These are phyloP conservation scores for Cytospora schulzeri DNA, from an alignment of 2,329 filamentous ascomycete genomes.

Conservation along the genomic window DNA sequence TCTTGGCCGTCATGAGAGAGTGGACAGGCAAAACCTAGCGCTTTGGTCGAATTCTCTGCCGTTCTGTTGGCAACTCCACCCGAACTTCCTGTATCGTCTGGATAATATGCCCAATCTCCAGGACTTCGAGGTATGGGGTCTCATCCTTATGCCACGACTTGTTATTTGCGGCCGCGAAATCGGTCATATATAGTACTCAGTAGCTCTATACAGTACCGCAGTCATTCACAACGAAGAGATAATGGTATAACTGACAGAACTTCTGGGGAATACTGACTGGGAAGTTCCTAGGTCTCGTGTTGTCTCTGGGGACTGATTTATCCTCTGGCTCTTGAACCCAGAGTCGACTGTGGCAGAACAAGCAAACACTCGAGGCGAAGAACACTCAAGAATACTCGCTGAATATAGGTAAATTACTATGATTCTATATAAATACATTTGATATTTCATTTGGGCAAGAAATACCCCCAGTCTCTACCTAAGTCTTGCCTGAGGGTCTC, in stretches of 20 bases:
- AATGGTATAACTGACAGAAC: too few relatives aligned
- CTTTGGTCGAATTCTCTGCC: background rate
- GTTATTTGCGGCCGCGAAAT: background rate
- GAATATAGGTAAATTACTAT: background rate
- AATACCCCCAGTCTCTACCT: background rate
- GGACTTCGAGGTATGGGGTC: too few relatives aligned
- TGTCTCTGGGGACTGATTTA: background rate
- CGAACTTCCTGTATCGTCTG: background rate
- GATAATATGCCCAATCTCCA: too few relatives aligned
- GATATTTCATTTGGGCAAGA: background rate
- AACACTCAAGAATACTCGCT: background rate
- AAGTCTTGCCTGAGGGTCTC: too few relatives aligned
- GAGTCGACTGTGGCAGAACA: background rate
- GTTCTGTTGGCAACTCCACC: background rate
- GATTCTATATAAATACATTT: background rate
- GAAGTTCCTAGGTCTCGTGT: too few relatives aligned
- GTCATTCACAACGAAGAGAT: too few relatives aligned
- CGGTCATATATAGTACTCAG: background rate
- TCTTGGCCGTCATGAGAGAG: too few relatives aligned
- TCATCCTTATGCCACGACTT: background rate
- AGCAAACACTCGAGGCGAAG: background rate
- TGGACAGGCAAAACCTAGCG: background rate
- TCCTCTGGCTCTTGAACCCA: background rate
- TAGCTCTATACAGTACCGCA: background rate
- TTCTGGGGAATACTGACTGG: too few relatives aligned